Percentiles rank a stretch among this genome's conserved stretches.
phyloP scores from a whole-genome alignment of 805 yeast species.

The Spathaspora sp. region DNA sequence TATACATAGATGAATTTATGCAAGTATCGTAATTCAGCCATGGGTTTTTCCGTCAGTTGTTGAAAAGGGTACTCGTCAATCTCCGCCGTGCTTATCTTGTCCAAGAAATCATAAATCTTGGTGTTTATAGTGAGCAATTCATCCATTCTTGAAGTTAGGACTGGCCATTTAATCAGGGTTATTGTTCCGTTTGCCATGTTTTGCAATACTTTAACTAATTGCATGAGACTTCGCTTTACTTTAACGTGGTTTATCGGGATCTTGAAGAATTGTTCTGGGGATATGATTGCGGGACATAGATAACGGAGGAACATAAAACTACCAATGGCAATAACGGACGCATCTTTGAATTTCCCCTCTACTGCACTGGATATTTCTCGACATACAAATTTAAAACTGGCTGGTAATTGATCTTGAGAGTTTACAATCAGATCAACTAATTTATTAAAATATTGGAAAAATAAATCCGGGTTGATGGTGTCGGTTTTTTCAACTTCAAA shows the following conservation, averaged over 20 bases:
- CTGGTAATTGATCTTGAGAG: conserved; percentile 60
- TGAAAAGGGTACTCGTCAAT: conserved; percentile 22
- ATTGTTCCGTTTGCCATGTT: conserved; percentile 82
- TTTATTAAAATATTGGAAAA: conserved; percentile 52
- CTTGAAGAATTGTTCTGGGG: conserved; percentile 63
- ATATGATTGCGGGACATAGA: conserved; percentile 87
- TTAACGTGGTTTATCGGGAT: conserved; percentile 24
- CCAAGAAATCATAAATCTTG: conserved; percentile 27
- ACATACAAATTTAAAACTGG: conserved; percentile 69
- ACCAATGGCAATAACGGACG: conserved; percentile 67
- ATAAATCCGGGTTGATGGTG: conserved; percentile 35
- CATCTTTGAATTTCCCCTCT: conserved; percentile 57
- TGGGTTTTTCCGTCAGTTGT: conserved; percentile 22
- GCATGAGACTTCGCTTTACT: conserved; percentile 65
- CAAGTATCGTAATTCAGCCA: conserved; percentile 34
- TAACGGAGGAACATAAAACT: conserved; percentile 82
- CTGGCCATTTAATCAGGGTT: conserved; percentile 56
- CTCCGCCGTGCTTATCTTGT: conserved; percentile 17
- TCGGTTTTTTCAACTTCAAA: conserved; percentile 64
- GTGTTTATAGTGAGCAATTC: conserved; percentile 31
- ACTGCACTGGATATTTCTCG: conserved; percentile 58
- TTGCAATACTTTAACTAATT: conserved; percentile 80
- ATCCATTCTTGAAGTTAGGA: conserved; percentile 38
- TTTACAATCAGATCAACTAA: conserved; percentile 57
- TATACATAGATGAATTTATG: conserved; percentile 39